Percentiles rank a stretch among this genome's conserved stretches.
phyloP scores from a whole-genome alignment of 768 basidiomycete species.

The Sarcomyxa edulis region DNA sequence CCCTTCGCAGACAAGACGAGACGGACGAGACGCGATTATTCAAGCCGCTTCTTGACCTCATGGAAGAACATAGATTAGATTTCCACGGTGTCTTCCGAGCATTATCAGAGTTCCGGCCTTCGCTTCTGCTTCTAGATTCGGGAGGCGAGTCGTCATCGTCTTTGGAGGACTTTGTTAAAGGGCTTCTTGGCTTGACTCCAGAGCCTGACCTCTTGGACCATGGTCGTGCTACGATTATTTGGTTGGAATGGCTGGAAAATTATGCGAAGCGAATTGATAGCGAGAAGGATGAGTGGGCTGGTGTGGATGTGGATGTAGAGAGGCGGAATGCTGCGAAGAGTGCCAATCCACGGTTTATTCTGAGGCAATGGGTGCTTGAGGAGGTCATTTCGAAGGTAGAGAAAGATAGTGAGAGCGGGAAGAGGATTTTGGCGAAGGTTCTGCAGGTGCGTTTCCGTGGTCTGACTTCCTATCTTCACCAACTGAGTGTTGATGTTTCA shows the following conservation, averaged over 20 bases:
- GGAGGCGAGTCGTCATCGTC: constrained; percentile 8
- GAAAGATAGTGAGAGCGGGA: constrained; percentile 55
- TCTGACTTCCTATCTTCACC: constrained; percentile 1
- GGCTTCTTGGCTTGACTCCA: constrained; percentile 42
- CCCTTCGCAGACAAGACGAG: constrained; percentile 48
- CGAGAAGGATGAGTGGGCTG: constrained; percentile 44
- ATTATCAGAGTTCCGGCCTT: constrained; percentile 58
- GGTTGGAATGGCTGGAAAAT: constrained; percentile 57
- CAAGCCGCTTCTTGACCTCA: constrained; percentile 66
- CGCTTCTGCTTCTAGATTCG: constrained; percentile 12
- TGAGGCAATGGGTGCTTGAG: constrained; percentile 95
- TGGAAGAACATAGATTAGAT: constrained; percentile 75
- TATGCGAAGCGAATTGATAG: constrained; percentile 56
- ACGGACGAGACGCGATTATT: constrained; percentile 59
- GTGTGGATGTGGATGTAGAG: constrained; percentile 37
- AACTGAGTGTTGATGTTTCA: background rate
- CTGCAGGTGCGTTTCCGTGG: constrained; percentile 54
- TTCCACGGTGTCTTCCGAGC: constrained; percentile 83
- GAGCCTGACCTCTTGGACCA: constrained; percentile 39
- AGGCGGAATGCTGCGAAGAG: constrained; percentile 44
- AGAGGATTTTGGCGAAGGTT: constrained; percentile 71
- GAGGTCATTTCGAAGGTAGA: constrained; percentile 83
- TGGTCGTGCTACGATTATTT: constrained; percentile 42
- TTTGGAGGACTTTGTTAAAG: constrained; percentile 36
- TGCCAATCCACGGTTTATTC: constrained; percentile 86